These are phyloP conservation scores for Ulvella scutata DNA, from an alignment of 139 green algal species.

Conservation along the genomic window DNA sequence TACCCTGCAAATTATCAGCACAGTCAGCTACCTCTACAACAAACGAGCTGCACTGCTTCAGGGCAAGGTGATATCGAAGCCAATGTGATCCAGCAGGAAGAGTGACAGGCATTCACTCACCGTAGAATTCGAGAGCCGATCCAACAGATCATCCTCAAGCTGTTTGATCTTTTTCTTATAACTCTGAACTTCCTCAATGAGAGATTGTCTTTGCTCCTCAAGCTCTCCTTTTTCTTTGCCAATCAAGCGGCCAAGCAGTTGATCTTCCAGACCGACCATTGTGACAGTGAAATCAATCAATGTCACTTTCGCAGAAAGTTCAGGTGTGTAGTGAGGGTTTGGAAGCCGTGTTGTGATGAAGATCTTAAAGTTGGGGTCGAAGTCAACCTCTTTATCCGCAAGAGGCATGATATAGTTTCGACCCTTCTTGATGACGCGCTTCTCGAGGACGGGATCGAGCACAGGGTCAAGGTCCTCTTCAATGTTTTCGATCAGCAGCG, in stretches of 20 bases:
- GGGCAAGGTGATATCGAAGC: too few relatives aligned
- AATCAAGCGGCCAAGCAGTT: conserved; percentile 88
- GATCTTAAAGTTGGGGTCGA: conserved; percentile 67
- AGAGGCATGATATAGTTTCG: conserved; percentile 48
- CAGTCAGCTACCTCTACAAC: too few relatives aligned
- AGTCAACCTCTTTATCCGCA: conserved; percentile 86
- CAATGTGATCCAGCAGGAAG: neutral
- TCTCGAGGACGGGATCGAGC: conserved; percentile 81
- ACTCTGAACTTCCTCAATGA: conserved; percentile 77
- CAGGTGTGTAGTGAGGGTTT: conserved; percentile 83
- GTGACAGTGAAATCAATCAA: conserved; percentile 95
- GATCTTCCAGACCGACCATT: conserved; percentile 79
- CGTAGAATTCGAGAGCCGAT: conserved; percentile 52
- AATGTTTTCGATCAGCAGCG: conserved; percentile 90
- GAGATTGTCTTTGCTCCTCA: conserved; percentile 75
- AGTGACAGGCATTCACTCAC: conserved; percentile 16
- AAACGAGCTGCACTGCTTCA: too few relatives aligned
- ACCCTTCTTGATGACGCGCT: conserved; percentile 50
- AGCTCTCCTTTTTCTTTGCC: conserved; percentile 90
- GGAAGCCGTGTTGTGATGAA: conserved; percentile 83
- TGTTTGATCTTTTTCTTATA: conserved; percentile 90
- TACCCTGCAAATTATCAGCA: conserved; percentile 30
- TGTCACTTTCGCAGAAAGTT: conserved; percentile 78
- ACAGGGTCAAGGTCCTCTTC: conserved; percentile 86
- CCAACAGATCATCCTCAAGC: conserved; percentile 88